Evolutionary conservation across 73 alveolate genomes (phyloP).

Genomic region (Paramecium caudatum): DNA sequence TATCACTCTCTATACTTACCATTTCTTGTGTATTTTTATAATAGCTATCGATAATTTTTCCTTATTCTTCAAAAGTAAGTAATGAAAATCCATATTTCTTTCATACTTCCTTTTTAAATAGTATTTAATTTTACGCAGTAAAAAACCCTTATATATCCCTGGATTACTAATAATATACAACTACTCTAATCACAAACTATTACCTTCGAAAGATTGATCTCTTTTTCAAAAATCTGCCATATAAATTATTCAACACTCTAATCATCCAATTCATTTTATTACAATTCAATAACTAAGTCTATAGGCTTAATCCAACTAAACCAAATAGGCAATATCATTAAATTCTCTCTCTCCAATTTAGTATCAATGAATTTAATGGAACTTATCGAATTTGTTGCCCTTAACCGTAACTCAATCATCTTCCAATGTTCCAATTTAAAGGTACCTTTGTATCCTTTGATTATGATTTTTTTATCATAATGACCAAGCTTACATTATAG

Average conservation of each 20-base stretch:
- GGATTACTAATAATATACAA: slow-evolving; percentile 48
- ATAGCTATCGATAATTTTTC: slow-evolving; percentile 8
- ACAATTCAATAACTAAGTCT: neutral
- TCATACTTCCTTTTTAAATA: neutral
- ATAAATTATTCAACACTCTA: slow-evolving; percentile 49
- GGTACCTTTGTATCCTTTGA: slow-evolving; percentile 45
- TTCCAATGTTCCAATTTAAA: slow-evolving; percentile 64
- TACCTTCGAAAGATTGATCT: slow-evolving; percentile 32
- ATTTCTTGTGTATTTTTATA: neutral
- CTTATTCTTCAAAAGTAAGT: neutral
- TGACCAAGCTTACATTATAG: slow-evolving; percentile 1
- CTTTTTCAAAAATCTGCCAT: slow-evolving; percentile 5
- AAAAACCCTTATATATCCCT: slow-evolving; percentile 26
- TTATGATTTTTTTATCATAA: neutral
- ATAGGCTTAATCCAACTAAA: slow-evolving; percentile 10
- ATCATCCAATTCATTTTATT: slow-evolving; percentile 65
- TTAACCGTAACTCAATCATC: neutral
- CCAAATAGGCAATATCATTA: neutral
- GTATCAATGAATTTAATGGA: slow-evolving; percentile 46
- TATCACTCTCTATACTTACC: neutral
- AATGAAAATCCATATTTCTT: neutral
- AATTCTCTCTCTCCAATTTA: slow-evolving; percentile 13
- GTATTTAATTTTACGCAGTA: neutral
- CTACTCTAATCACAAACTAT: neutral
- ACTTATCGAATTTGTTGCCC: neutral